phyloP scores from a whole-genome alignment of 2,329 filamentous ascomycete genomes.

The Fusarium chaquense region DNA sequence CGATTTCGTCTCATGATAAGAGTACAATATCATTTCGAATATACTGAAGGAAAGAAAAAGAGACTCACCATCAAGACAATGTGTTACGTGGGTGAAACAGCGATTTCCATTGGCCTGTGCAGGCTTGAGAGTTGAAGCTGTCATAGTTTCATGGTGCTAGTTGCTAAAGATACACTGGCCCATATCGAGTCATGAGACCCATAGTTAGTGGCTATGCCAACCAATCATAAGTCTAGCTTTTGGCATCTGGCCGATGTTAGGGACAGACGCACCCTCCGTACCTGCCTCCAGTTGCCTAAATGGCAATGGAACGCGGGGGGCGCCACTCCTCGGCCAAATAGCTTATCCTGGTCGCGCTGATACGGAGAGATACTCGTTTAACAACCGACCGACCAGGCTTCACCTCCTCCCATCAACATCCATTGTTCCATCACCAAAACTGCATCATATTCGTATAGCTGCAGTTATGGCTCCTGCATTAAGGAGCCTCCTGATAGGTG shows the following conservation, averaged over 20 bases:
- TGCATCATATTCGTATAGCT: conserved; percentile 40
- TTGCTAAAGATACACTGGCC: conserved; percentile 21
- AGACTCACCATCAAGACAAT: background rate
- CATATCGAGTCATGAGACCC: conserved; percentile 30
- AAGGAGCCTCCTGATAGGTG: conserved; percentile 56
- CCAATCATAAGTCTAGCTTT: conserved; percentile 18
- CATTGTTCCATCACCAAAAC: conserved; percentile 28
- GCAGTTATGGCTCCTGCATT: conserved; percentile 57
- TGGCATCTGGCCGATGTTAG: conserved; percentile 4
- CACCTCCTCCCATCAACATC: conserved; percentile 29
- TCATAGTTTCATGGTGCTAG: conserved; percentile 23
- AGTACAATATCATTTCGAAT: background rate
- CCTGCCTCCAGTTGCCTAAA: conserved; percentile 42
- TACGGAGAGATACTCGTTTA: conserved; percentile 7
- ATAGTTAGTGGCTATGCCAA: conserved; percentile 33
- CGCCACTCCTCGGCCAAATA: conserved; percentile 45
- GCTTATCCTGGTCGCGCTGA: conserved; percentile 44
- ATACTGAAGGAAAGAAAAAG: background rate
- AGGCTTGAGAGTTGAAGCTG: conserved; percentile 19
- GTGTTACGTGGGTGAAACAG: conserved; percentile 4
- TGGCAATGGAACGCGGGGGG: conserved; percentile 40
- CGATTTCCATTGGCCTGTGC: conserved; percentile 21
- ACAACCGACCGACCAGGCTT: conserved; percentile 33
- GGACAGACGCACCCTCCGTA: conserved; percentile 23
- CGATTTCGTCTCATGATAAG: conserved; percentile 1